Evolutionary conservation across 1,139 yeast genomes (phyloP).

Genomic region (Saccharomyces hybrid): DNA sequence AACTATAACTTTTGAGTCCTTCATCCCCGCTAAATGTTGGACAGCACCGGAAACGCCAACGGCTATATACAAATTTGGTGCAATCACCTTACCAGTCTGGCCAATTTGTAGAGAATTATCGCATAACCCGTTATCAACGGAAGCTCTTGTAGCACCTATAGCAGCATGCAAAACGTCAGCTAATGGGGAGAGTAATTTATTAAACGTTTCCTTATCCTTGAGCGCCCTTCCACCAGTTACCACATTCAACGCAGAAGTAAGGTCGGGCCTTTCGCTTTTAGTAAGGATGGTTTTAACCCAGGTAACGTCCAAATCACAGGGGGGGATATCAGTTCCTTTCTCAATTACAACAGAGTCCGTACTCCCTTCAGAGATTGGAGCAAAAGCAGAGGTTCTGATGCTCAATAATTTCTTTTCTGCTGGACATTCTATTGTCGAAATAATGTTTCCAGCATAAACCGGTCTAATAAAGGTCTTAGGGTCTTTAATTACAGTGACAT

Average conservation of each 20-base stretch:
- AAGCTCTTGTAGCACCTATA: constrained; percentile 96
- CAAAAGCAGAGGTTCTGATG: constrained; percentile 79
- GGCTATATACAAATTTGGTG: constrained; percentile 90
- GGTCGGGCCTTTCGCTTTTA: constrained; percentile 83
- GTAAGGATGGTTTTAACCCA: constrained; percentile 41
- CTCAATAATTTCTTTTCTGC: constrained; percentile 65
- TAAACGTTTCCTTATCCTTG: constrained; percentile 83
- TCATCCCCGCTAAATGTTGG: constrained; percentile 98
- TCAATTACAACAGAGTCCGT: constrained; percentile 42
- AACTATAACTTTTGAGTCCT: constrained; percentile 86
- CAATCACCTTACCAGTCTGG: constrained; percentile 96
- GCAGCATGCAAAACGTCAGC: constrained; percentile 80
- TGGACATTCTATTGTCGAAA: constrained; percentile 67
- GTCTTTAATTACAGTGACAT: constrained; percentile 59
- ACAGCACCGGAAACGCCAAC: constrained; percentile 96
- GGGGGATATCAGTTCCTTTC: constrained; percentile 25
- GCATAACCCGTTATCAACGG: constrained; percentile 92
- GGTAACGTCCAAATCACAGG: constrained; percentile 9
- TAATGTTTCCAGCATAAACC: constrained; percentile 91
- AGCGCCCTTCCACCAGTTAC: constrained; percentile 94
- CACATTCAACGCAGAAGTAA: constrained; percentile 70
- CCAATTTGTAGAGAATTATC: constrained; percentile 98
- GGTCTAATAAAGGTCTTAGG: constrained; percentile 80
- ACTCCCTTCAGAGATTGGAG: constrained; percentile 39
- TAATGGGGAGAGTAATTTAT: constrained; percentile 66